Evolutionary conservation across 129 eudicot genomes (phyloP).

Genomic region (Flaveria robusta): DNA sequence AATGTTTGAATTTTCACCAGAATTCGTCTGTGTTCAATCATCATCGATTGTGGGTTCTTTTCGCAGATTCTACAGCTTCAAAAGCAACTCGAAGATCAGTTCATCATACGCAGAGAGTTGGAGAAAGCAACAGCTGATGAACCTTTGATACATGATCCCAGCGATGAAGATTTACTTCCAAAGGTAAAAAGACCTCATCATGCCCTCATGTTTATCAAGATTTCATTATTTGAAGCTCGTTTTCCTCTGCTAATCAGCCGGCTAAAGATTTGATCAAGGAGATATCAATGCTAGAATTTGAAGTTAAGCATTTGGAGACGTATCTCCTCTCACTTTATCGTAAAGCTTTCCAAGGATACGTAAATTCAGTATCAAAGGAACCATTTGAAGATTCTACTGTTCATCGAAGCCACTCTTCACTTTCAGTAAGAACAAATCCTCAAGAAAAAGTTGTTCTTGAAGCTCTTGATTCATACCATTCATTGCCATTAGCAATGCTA

Average conservation of each 20-base stretch:
- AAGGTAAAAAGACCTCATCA: slow-evolving; percentile 36
- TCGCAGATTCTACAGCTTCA: slow-evolving; percentile 61
- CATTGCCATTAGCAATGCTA: slow-evolving; percentile 74
- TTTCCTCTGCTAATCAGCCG: slow-evolving; percentile 50
- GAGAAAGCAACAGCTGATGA: slow-evolving; percentile 48
- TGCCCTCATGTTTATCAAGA: slow-evolving; percentile 3
- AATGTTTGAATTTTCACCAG: background rate
- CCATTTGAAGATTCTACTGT: slow-evolving; percentile 46
- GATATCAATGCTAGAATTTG: slow-evolving; percentile 68
- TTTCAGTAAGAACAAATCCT: slow-evolving; percentile 54
- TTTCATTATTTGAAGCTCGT: slow-evolving; percentile 1
- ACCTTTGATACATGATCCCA: slow-evolving; percentile 39
- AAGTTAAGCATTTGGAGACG: slow-evolving; percentile 65
- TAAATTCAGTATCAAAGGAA: slow-evolving; percentile 31
- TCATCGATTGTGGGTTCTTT: background rate
- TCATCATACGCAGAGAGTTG: slow-evolving; percentile 40
- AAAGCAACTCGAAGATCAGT: slow-evolving; percentile 59
- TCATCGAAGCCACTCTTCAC: slow-evolving; percentile 74
- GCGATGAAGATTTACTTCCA: slow-evolving; percentile 37
- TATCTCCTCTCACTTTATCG: slow-evolving; percentile 72
- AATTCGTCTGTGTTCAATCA: background rate
- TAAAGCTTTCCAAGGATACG: slow-evolving; percentile 42
- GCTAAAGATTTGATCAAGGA: slow-evolving; percentile 74
- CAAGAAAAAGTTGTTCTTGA: slow-evolving; percentile 42
- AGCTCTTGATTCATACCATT: slow-evolving; percentile 61